These are phyloP conservation scores for Hymenoscyphus infarciens DNA, from an alignment of 2,329 filamentous ascomycete genomes.

Conservation along the genomic window DNA sequence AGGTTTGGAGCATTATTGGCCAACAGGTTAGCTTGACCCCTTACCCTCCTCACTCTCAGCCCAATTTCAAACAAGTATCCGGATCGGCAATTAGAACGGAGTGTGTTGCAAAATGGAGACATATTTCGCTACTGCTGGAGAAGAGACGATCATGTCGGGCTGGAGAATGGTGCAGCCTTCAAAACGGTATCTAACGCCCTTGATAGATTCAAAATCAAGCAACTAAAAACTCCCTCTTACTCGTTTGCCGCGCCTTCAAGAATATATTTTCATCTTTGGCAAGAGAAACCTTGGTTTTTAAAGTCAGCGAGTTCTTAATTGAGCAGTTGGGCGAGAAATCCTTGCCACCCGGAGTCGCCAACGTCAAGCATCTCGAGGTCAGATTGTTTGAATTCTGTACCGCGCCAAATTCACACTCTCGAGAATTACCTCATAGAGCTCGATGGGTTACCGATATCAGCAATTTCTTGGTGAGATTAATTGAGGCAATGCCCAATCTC, in stretches of 20 bases:
- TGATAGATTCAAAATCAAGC: conserved; percentile 13
- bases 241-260: conserved; percentile 8
- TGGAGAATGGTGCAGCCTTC: too few species aligned
- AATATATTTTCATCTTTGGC: conserved; percentile 5
- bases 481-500: conserved; percentile 16
- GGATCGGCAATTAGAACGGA: too few species aligned
- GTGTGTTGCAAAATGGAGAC: too few species aligned
- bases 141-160: neutral
- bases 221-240: conserved; percentile 34
- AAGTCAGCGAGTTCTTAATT: neutral
- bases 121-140: neutral
- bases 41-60: neutral
- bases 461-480: conserved; percentile 10
- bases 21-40: conserved; percentile 3
- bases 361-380: conserved; percentile 15
- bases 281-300: neutral
- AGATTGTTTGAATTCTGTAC: conserved; percentile 5
- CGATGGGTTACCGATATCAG: conserved; percentile 10
- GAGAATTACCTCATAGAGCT: neutral
- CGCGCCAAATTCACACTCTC: neutral
- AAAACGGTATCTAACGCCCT: neutral
- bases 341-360: neutral
- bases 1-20: conserved; percentile 7
- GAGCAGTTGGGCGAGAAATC: neutral
- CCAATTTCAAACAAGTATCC: neutral